Evolutionary conservation across 352 stramenopile genomes (phyloP).

Genomic region (Phytopythium cucurbitacearum): DNA sequence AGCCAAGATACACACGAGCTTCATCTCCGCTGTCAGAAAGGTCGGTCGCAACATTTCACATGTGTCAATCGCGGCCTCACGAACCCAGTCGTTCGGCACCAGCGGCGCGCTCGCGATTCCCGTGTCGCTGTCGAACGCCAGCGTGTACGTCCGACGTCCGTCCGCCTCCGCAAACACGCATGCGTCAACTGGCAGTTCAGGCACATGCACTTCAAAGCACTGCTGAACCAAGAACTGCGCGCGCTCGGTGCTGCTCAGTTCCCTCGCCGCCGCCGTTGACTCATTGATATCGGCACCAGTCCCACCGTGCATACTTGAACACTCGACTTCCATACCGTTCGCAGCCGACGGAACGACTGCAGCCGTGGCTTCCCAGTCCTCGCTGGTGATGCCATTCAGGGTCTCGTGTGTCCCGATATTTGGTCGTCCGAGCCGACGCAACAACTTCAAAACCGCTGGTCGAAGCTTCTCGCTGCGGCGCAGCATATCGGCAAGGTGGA

Average conservation of each 20-base stretch:
- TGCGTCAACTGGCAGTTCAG: conserved; percentile 27
- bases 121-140: conserved; percentile 39
- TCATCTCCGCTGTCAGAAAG: conserved; percentile 21
- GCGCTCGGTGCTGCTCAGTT: not conserved
- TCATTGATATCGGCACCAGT: too few relatives aligned
- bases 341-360: conserved; percentile 1
- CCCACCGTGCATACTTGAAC: too few relatives aligned
- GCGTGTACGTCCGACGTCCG: conserved; percentile 32
- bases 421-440: conserved; percentile 23
- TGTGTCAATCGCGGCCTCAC: conserved; percentile 23
- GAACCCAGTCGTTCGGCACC: conserved; percentile 20
- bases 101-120: conserved; percentile 22
- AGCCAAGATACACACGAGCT: conserved; percentile 47
- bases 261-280: too few relatives aligned
- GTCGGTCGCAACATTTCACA: conserved; percentile 18
- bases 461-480: conserved; percentile 26
- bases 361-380: conserved; percentile 27
- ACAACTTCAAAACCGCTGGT: conserved; percentile 25
- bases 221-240: conserved; percentile 53
- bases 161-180: conserved; percentile 45
- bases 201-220: conserved; percentile 49
- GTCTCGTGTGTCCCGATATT: conserved; percentile 17
- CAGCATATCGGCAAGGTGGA: conserved; percentile 40
- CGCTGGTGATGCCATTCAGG: conserved; percentile 29
- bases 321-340: too few relatives aligned